Conservation (phyloP, 805 yeast species). For the Wickerhamiella musiphila region DNA sequence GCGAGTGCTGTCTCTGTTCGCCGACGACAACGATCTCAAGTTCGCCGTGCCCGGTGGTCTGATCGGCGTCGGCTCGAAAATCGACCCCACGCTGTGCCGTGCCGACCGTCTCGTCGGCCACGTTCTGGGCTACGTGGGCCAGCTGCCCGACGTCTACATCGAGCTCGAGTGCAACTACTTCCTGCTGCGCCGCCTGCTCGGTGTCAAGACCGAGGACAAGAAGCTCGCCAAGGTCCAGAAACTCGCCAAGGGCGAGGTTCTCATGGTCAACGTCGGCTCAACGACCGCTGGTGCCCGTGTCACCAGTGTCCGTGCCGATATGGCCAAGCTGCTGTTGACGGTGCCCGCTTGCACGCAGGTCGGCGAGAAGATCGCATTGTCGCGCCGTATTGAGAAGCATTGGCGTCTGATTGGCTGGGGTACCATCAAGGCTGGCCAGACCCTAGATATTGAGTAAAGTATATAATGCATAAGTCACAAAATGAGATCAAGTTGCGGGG, state of each 20-base stretch:
- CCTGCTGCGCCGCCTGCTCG: slow-evolving; percentile 86
- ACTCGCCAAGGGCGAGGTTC: slow-evolving; percentile 81
- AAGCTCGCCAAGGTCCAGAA: slow-evolving; percentile 94
- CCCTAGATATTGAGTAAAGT: slow-evolving; percentile 5
- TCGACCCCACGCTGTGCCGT: slow-evolving; percentile 96
- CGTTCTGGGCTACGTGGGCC: slow-evolving; percentile 95
- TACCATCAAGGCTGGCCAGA: slow-evolving; percentile 75
- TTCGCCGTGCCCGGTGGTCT: slow-evolving; percentile 99
- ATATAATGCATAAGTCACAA: too few species aligned
- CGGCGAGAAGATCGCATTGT: slow-evolving; percentile 93
- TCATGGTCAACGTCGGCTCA: slow-evolving; percentile 98
- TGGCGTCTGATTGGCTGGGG: slow-evolving; percentile 99
- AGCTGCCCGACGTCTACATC: slow-evolving; percentile 87
- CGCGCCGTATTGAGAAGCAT: slow-evolving; percentile 98
- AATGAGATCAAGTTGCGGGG: too few species aligned
- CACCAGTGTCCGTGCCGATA: slow-evolving; percentile 93
- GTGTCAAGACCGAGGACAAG: slow-evolving; percentile 96
- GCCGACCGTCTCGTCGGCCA: slow-evolving; percentile 99
- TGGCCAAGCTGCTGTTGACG: slow-evolving; percentile 94
- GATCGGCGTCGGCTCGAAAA: slow-evolving; percentile 98
- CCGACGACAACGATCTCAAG: slow-evolving; percentile 93
- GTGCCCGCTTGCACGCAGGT: slow-evolving; percentile 98
- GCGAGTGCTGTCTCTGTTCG: slow-evolving; percentile 81
- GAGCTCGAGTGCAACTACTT: slow-evolving; percentile 96
- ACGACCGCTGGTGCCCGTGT: slow-evolving; percentile 99